phyloP scores from a whole-genome alignment of 768 basidiomycete species.

The Calocybe cyanea region DNA sequence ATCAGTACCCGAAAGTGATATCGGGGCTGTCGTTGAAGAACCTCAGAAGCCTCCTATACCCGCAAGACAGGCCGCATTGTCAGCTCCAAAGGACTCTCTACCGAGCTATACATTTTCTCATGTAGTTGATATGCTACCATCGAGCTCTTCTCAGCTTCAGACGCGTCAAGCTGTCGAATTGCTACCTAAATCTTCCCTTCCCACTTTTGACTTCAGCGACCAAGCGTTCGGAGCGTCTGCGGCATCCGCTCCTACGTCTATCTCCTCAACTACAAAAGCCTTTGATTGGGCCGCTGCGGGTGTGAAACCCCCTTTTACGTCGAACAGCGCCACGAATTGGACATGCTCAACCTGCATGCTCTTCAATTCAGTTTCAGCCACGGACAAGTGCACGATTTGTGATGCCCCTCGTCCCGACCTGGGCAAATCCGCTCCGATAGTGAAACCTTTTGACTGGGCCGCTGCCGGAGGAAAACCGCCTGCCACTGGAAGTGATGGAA shows the following conservation, averaged over 20 bases:
- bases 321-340: conserved; percentile 36
- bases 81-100: conserved; percentile 25
- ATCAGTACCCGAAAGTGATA: background rate
- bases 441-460: conserved; percentile 14
- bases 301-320: conserved; percentile 38
- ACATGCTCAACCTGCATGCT: conserved; percentile 52
- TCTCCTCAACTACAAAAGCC: conserved; percentile 22
- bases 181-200: conserved; percentile 40
- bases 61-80: conserved; percentile 28
- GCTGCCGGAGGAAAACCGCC: conserved; percentile 12
- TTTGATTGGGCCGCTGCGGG: conserved; percentile 68
- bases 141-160: conserved; percentile 19
- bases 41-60: background rate
- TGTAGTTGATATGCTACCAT: conserved; percentile 18
- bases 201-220: conserved; percentile 34
- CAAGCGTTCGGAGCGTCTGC: background rate
- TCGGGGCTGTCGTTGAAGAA: background rate
- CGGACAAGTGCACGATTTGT: conserved; percentile 44
- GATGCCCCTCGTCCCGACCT: conserved; percentile 28
- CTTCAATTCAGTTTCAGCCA: conserved; percentile 39
- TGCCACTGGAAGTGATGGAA: conserved; percentile 7
- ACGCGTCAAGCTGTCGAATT: conserved; percentile 35
- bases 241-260: background rate
- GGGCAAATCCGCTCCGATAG: background rate
- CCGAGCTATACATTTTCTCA: conserved; percentile 34